Base-by-base conservation (phyloP, 2,329 filamentous ascomycete species). In the Corniculantispora saksenae region DNA sequence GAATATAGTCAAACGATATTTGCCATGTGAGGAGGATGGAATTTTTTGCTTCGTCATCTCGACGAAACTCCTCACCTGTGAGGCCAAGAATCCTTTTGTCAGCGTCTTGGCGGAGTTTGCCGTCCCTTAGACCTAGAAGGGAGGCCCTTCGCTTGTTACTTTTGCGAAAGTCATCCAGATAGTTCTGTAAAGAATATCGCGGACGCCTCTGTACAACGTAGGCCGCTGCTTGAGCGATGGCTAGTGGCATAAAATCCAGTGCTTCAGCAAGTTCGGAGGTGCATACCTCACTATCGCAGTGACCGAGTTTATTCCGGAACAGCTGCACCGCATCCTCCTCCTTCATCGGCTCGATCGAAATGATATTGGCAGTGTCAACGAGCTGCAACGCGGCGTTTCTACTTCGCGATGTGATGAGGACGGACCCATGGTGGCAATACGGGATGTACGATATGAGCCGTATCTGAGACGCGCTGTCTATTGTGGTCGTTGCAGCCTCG, bases 1-100 rank as follows among this genome's bases (percentile, higher is more conserved):
- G 68, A 23, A 77, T 73, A 19, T 71, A 50, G 12, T 76, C 70
- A 64, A 77, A 77, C 1, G 75, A 73, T 29, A 77, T 72, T 56
- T 73, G 71, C 75, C 70, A 77, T 1, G 75, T 77, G 5, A 66
- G 27, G 19, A 74, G 19, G 40, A 76, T 69, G 1, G 70, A 69
- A 51, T 73, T 73, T 15, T 69, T 68, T 1, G 70, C 70, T 23
- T 69, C 63, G 47, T 60, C 55, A 40, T 74, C 70, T 64, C 72
- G 67, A 40, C 67, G 66, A 12, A 73, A n/a, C n/a, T n/a, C n/a
- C n/a, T n/a, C n/a, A n/a, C n/a, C n/a, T n/a, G n/a, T n/a, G n/a
- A n/a, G n/a, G n/a, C n/a, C n/a, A n/a, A n/a, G n/a, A n/a, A n/a
- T n/a, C n/a, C n/a, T n/a, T n/a, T n/a, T n/a, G n/a, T n/a, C n/a